phyloP scores from a whole-genome alignment of 345 rosid genomes.

The Firmiana major region DNA sequence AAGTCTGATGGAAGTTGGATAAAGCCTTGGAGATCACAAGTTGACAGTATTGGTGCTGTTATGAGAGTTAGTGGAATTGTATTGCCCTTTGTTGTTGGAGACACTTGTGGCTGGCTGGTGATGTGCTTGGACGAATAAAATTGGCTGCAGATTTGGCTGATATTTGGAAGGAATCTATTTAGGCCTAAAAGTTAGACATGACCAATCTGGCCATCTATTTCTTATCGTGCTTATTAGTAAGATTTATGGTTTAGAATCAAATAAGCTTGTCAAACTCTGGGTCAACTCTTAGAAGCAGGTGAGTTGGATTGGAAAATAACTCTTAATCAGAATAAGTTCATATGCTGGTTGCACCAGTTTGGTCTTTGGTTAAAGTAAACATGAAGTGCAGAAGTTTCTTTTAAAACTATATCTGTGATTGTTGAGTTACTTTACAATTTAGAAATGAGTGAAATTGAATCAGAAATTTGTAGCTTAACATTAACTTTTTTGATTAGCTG shows the following conservation, averaged over 20 bases:
- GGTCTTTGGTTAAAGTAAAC: neutral
- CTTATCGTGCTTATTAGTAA: neutral
- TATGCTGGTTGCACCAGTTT: neutral
- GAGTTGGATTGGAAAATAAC: neutral
- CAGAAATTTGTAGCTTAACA: neutral
- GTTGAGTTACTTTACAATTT: neutral
- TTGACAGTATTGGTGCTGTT: neutral
- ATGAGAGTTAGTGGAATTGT: neutral
- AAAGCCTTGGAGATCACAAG: neutral
- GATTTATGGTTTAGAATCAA: neutral
- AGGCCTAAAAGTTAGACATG: neutral
- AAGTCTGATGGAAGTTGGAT: neutral
- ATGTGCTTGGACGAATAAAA: neutral
- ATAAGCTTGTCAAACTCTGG: neutral
- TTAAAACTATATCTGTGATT: neutral
- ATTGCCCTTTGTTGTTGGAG: neutral
- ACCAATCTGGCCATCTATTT: neutral
- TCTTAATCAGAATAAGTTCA: neutral
- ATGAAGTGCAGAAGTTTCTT: constrained; percentile 4
- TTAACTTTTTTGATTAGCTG: neutral
- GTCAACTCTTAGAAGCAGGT: neutral
- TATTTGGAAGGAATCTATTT: neutral
- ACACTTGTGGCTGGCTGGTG: constrained; percentile 7
- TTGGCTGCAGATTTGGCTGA: neutral
- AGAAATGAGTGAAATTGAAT: neutral